Evolutionary conservation across 108 stramenopile genomes (phyloP).

Genomic region (Skeletonema potamos): DNA sequence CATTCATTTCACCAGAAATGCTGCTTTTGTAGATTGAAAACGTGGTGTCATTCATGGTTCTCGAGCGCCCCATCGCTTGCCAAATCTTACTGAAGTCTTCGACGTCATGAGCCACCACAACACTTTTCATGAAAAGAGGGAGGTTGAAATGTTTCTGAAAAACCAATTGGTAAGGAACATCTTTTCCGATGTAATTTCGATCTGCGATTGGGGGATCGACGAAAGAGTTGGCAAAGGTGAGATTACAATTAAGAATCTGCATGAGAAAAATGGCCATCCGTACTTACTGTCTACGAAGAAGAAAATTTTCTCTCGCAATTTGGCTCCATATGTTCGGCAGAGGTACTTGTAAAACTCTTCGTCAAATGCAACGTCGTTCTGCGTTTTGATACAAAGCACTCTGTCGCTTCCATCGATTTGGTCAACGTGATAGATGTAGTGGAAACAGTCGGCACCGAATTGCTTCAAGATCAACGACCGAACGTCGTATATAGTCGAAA

Average conservation of each 20-base stretch:
- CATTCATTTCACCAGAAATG: conserved; percentile 29
- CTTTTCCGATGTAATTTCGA: conserved; percentile 27
- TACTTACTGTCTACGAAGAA: conserved; percentile 13
- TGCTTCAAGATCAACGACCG: conserved; percentile 32
- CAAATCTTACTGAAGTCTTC: conserved; percentile 62
- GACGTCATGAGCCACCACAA: conserved; percentile 59
- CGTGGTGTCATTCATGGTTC: conserved; percentile 56
- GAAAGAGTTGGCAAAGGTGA: not conserved
- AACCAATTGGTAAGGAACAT: conserved; percentile 44
- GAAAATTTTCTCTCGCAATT: conserved; percentile 32
- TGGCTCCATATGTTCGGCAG: conserved; percentile 41
- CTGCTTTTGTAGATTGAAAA: conserved; percentile 55
- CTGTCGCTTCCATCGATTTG: conserved; percentile 55
- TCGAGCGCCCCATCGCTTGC: conserved; percentile 61
- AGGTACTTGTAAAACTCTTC: conserved; percentile 59
- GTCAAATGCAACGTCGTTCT: conserved; percentile 55
- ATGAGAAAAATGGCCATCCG: not conserved
- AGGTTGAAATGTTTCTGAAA: conserved; percentile 42
- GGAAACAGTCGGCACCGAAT: conserved; percentile 44
- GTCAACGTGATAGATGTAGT: conserved; percentile 61
- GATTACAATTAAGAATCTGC: not conserved
- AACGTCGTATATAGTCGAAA: conserved; percentile 48
- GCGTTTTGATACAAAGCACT: conserved; percentile 46
- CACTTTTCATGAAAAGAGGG: conserved; percentile 48
- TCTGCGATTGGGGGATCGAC: not conserved